Evolutionary conservation across 2,329 filamentous ascomycete species (phyloP).

Genomic region (Rutstroemia sp.): DNA sequence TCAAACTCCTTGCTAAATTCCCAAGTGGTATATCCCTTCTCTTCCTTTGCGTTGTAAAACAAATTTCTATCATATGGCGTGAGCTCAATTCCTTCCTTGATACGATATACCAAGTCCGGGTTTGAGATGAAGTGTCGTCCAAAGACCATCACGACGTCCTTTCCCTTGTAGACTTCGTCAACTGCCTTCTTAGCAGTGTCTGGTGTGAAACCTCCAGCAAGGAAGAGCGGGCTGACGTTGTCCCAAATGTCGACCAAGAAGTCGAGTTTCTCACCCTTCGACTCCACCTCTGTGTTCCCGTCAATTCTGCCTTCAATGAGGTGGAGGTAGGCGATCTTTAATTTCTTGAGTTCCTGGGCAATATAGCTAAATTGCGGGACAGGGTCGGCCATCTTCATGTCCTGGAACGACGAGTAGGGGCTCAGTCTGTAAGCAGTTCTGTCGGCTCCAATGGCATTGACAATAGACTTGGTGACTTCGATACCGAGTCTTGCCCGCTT

Average conservation of each 20-base stretch:
- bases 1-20: conserved; percentile 28
- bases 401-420: conserved; percentile 54
- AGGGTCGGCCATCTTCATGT: conserved; percentile 56
- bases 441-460: conserved; percentile 43
- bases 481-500: conserved; percentile 44
- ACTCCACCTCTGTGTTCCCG: conserved; percentile 33
- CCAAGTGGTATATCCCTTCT: conserved; percentile 33
- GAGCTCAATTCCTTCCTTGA: conserved; percentile 34
- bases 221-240: conserved; percentile 37
- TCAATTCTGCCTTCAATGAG: conserved; percentile 44
- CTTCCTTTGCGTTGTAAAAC: conserved; percentile 30
- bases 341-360: conserved; percentile 40
- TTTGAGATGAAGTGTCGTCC: conserved; percentile 40
- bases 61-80: conserved; percentile 33
- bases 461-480: conserved; percentile 45
- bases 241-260: conserved; percentile 40
- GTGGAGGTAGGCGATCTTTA: conserved; percentile 54
- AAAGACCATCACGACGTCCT: conserved; percentile 35
- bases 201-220: conserved; percentile 41
- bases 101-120: conserved; percentile 37
- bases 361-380: conserved; percentile 56
- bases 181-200: conserved; percentile 34
- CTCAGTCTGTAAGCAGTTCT: conserved; percentile 49
- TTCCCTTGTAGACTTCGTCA: conserved; percentile 29
- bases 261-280: conserved; percentile 31